A percentile compares a stretch with the other conserved stretches of the same genome.
Evolutionary conservation across 441 rosid species (phyloP).

Genomic region (Euphorbia schlechtendalii): DNA sequence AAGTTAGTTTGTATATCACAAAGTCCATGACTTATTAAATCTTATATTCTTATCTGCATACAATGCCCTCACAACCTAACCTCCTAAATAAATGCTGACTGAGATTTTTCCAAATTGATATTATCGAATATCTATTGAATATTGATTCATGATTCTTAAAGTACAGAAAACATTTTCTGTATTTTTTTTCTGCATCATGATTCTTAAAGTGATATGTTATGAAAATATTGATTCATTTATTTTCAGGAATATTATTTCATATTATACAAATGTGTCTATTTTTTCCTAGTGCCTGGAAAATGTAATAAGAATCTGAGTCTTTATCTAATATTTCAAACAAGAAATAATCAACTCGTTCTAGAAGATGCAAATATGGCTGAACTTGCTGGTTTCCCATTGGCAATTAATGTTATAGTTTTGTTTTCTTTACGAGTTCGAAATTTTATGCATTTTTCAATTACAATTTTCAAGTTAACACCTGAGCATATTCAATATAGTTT

Average conservation of each 20-base stretch:
- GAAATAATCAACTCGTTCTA: neutral
- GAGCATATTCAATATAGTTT: too few relatives aligned
- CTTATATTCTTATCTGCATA: neutral
- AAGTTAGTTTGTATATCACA: neutral
- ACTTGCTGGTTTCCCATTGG: neutral
- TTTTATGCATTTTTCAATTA: neutral
- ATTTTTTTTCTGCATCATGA: neutral
- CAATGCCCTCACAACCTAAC: neutral
- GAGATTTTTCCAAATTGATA: neutral
- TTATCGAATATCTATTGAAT: neutral
- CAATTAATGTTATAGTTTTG: too few relatives aligned
- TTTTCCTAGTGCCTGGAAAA: neutral
- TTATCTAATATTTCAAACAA: slow-evolving; percentile 4
- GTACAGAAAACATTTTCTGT: neutral
- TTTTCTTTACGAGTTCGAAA: neutral
- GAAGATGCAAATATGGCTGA: neutral
- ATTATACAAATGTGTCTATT: neutral
- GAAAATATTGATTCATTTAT: neutral
- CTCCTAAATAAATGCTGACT: neutral
- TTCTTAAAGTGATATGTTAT: neutral
- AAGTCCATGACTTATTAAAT: neutral
- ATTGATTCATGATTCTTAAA: too few relatives aligned
- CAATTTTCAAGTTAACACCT: neutral
- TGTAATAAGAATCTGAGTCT: neutral
- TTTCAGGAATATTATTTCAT: neutral